Evolutionary conservation across 441 rosid genomes (phyloP).

Genomic region (Mallotus japonicus): DNA sequence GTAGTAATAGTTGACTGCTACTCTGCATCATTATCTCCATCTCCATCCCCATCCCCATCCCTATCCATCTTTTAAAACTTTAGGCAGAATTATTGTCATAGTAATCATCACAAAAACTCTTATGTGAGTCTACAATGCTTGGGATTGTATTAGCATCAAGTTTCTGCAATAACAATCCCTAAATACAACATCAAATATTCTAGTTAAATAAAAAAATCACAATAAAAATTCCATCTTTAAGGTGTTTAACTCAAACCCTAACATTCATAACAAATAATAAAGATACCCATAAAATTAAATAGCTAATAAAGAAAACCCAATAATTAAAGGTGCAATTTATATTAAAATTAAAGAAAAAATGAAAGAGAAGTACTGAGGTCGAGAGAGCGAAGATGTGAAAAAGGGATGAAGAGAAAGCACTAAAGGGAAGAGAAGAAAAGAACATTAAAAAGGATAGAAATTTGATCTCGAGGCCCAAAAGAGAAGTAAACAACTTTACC

Average conservation of each 20-base stretch:
- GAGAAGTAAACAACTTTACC: no score
- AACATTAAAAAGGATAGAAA: no score
- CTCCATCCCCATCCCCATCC: constrained; percentile 16
- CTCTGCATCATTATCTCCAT: no score
- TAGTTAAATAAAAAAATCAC: background rate
- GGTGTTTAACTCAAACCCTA: constrained; percentile 10
- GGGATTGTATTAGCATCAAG: constrained; percentile 24
- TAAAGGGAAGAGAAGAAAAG: no score
- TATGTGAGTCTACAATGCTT: constrained; percentile 22
- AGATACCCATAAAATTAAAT: background rate
- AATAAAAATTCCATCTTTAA: background rate
- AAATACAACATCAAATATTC: background rate
- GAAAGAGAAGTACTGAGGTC: no score
- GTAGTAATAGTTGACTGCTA: no score
- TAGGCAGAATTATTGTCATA: constrained; percentile 32
- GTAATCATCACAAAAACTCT: constrained; percentile 25
- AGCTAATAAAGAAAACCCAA: no score
- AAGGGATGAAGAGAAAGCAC: no score
- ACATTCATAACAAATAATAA: background rate
- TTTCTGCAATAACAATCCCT: constrained; percentile 24
- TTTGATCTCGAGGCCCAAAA: no score
- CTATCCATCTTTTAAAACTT: constrained; percentile 26
- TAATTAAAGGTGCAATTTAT: background rate
- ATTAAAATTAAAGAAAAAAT: background rate
- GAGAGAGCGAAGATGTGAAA: no score